Evolutionary conservation across 2,329 filamentous ascomycete genomes (phyloP).

Genomic region (Penicillium palitans): DNA sequence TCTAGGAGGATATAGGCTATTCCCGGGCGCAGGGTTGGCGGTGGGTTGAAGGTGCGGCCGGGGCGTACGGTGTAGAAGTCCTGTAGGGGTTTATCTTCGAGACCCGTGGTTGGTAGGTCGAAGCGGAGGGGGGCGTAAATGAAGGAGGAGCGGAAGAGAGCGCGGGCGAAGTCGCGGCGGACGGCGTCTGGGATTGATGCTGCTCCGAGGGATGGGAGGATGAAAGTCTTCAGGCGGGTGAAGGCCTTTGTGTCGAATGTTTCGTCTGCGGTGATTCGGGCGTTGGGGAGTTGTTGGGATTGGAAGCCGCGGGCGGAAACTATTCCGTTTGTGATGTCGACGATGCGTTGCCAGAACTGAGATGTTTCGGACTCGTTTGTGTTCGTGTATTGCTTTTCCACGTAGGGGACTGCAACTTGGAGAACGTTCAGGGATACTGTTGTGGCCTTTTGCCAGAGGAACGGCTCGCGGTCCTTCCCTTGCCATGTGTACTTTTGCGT

Average conservation of each 20-base stretch:
- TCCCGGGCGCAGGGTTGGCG: slow-evolving; percentile 63
- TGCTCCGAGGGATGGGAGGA: slow-evolving; percentile 72
- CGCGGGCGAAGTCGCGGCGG: slow-evolving; percentile 68
- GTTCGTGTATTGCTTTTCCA: slow-evolving; percentile 48
- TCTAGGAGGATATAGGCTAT: slow-evolving; percentile 81
- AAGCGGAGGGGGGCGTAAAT: slow-evolving; percentile 69
- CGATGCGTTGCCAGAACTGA: slow-evolving; percentile 69
- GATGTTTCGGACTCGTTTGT: slow-evolving; percentile 45
- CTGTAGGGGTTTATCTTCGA: slow-evolving; percentile 55
- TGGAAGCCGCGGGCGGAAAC: slow-evolving; percentile 62
- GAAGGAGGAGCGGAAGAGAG: slow-evolving; percentile 78
- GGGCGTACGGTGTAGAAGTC: slow-evolving; percentile 64
- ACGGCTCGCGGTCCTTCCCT: slow-evolving; percentile 66
- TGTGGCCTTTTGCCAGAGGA: slow-evolving; percentile 80
- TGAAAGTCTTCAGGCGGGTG: slow-evolving; percentile 61
- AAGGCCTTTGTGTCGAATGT: slow-evolving; percentile 79
- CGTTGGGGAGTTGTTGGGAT: slow-evolving; percentile 42
- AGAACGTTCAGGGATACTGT: slow-evolving; percentile 68
- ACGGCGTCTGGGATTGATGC: slow-evolving; percentile 64
- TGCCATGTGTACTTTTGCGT: slow-evolving; percentile 77
- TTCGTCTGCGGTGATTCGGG: slow-evolving; percentile 66
- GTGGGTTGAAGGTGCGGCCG: slow-evolving; percentile 70
- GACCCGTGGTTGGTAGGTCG: slow-evolving; percentile 53
- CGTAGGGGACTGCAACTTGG: slow-evolving; percentile 62
- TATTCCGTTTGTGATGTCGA: slow-evolving; percentile 67